phyloP scores from a whole-genome alignment of 768 basidiomycete species.

The Agaricus subrufescens region DNA sequence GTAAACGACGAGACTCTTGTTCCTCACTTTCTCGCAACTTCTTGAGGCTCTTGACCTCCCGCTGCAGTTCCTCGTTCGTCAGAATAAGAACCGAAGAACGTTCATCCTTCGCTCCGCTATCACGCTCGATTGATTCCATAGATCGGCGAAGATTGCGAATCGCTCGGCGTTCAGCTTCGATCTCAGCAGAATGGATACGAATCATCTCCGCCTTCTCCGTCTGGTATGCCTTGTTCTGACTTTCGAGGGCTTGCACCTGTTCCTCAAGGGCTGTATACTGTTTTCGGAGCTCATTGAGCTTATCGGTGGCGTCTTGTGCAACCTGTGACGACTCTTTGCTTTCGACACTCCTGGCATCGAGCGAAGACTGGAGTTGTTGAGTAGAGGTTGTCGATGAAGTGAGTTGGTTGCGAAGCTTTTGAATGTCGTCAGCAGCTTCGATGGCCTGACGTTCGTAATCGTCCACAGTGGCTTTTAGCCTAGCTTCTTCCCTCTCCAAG shows the following conservation, averaged over 20 bases:
- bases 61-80: constrained; percentile 1
- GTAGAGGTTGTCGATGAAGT: background rate
- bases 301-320: background rate
- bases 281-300: background rate
- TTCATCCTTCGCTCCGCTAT: background rate
- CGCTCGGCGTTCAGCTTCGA: constrained; percentile 2
- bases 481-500: background rate
- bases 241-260: background rate
- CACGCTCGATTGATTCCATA: background rate
- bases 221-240: background rate
- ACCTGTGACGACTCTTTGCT: background rate
- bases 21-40: background rate
- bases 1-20: background rate
- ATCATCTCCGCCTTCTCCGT: background rate
- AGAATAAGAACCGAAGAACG: background rate
- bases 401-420: background rate
- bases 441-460: constrained; percentile 1
- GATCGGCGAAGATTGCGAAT: constrained; percentile 1
- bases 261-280: background rate
- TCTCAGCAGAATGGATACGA: background rate
- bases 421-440: background rate
- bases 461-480: background rate
- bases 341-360: background rate
- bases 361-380: constrained; percentile 1
- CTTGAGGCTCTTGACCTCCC: background rate